Base-by-base conservation (phyloP, 208 protist species). In the Polymyxa betae region DNA sequence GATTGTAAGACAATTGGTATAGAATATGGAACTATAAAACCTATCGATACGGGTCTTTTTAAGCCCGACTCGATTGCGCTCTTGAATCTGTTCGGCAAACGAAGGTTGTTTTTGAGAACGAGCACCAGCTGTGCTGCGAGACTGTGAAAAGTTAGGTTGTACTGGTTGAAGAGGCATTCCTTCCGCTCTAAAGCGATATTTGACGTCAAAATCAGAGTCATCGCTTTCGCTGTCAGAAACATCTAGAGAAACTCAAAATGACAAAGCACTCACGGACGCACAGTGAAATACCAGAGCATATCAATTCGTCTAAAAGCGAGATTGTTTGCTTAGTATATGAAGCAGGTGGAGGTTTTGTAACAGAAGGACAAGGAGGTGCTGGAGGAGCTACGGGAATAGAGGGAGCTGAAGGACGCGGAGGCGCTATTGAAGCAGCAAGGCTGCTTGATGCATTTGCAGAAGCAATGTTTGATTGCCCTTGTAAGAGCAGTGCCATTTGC, bases 11-110 rank as follows among this genome's bases (percentile, higher is more conserved):
- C 16, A 43, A 82, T 5, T 5, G n/a, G 72, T 20, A 43, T 82
- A 12, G 16, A 35, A 45, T 43, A n/a, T 43, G 72, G 72, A 35
- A 5, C 16, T 20, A 35, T n/a, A 43, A 43, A 5, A 82, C 72
- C 72, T 35, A 35, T 43, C 40, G 72, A 82, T 82, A 20, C 35
- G 35, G 12, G 72, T 82, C 35, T 82, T 82, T 43, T n/a, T 5
- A 20, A 82, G 35, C 16, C 72, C 72, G 5, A n/a, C 35, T n/a
- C 72, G n/a, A n/a, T 82, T 82, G 16, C 35, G 35, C 40, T 82
- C 35, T 43, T 82, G 72, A 43, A 82, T 82, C 72, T 82, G 72
- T 5, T 35, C 72, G 72, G 72, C 72, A 43, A 82, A 82, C n/a
- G 35, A 35, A 5, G 12, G 5, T 40, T 82, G 72, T 5, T 82